Evolutionary conservation across 2,329 filamentous ascomycete species (phyloP), one percentile per base, ranked within the genome.

Genomic region (Sporothrix pallida): DNA sequence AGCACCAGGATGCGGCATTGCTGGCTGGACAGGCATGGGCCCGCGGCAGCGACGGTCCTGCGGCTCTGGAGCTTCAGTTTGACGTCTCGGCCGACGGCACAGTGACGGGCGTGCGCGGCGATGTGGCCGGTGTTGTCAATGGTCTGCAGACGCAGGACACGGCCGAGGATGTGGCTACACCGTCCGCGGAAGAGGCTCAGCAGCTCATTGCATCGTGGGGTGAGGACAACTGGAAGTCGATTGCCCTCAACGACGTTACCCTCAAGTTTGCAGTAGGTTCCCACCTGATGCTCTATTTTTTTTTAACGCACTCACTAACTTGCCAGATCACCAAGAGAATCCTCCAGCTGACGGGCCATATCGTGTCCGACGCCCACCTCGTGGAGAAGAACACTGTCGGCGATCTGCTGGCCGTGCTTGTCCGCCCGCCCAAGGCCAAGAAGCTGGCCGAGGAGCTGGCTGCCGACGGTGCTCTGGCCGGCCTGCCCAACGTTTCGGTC

Each of bases 291-390:
- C 23, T n/a, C 6, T 20, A 12, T 26, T 75, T 50, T 17, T 50
- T 20, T 56, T 9, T 13, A 2, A 20, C 5, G 9, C 31, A 2
- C 9, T 12, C 48, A 13, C 63, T n/a, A 9, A 56, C 17, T 42
- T 52, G 13, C 31, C 67, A 98, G 95, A 87, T 96, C 76, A 84
- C 91, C 78, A 97, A 97, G 83, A 91, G 93, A 74, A 84, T 94
- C 75, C 89, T 92, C 81, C 92, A 96, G 81, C 86, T 97, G 75
- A 95, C 92, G n/a, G 93, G 93, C 75, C 88, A 90, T 75, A 88
- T 89, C 74, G 85, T 97, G 76, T 86, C 92, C 17, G 95, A 98
- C 82, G 85, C 88, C 65, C 87, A 88, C 77, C 87, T 97, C 75
- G 83, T 84, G 69, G 83, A 85, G 62, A 84, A 89, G 75, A 82